Base-by-base conservation (phyloP, 176 grass and related monocot species). In the Chloris gayana region DNA sequence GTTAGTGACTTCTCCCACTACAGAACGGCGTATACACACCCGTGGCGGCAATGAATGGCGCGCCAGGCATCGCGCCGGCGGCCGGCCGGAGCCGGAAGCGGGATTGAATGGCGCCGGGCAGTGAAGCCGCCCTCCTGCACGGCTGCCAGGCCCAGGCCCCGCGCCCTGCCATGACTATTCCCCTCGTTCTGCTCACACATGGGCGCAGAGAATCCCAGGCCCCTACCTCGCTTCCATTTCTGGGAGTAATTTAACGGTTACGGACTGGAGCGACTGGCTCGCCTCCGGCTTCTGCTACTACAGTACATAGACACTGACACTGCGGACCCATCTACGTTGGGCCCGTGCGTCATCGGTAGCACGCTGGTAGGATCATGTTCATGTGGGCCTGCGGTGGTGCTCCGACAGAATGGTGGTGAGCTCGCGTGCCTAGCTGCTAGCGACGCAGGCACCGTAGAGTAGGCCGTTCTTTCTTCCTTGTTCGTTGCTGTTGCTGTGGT, bases 121-220 rank as follows among this genome's bases (percentile, higher is more conserved):
- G 49, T 53, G 51, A n/a, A 56, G 19, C 51, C 51, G 53, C 21
- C 53, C 53, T 22, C 7, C 53, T 57, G 53, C 53, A n/a, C 21
- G 50, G 50, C 35, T 35, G n/a, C n/a, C n/a, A n/a, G n/a, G n/a
- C n/a, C 50, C 50, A 5, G 50, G 50, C 50, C 50, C 50, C 15
- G 15, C 14, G 46, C 46, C 50, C 18, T 7, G 19, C 1, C 50
- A 49, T 49, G 46, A 49, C 46, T 18, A 49, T 49, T 18, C 33
- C 35, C 38, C 67, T 45, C 67, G 15, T 33, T 18, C 62, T 34
- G 62, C 31, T 32, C 30, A 31, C 30, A 31, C 30, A 31, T 33
- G 63, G 31, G 59, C 60, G 27, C 59, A 77, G 75, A 49, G 75
- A 49, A 77, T 77, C 75, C 75, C 75, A 65, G 14, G 75, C 59